These are phyloP conservation scores for Exutisphaerella laricina DNA, from an alignment of 2,329 filamentous ascomycete genomes.

Conservation along the genomic window DNA sequence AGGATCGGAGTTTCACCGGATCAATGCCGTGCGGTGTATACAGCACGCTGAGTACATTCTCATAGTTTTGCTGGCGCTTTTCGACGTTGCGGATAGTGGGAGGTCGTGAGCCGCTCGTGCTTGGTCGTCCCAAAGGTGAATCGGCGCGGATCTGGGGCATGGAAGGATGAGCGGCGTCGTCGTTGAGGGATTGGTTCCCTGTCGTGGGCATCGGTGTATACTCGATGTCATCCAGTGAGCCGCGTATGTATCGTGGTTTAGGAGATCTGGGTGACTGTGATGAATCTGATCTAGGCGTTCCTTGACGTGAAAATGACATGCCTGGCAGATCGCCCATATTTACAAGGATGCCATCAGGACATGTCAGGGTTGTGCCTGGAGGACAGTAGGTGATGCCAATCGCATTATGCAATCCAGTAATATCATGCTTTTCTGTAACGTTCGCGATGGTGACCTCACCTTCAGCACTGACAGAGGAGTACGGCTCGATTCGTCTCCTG, in stretches of 20 bases:
- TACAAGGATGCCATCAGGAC: constrained; percentile 32
- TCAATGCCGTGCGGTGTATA: constrained; percentile 61
- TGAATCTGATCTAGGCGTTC: neutral
- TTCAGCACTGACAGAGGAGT: constrained; percentile 47
- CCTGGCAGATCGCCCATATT: constrained; percentile 33
- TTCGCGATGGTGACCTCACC: constrained; percentile 69
- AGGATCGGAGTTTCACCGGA: constrained; percentile 50
- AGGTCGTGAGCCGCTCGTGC: constrained; percentile 5
- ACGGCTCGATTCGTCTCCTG: constrained; percentile 51
- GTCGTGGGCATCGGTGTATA: neutral
- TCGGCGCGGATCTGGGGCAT: constrained; percentile 5
- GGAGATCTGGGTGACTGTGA: constrained; percentile 7
- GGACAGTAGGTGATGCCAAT: constrained; percentile 68
- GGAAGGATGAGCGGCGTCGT: constrained; percentile 6
- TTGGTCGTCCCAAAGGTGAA: constrained; percentile 5
- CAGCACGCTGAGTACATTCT: constrained; percentile 52
- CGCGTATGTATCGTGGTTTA: constrained; percentile 1
- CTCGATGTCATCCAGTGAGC: constrained; percentile 1
- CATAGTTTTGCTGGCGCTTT: constrained; percentile 14
- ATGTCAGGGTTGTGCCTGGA: constrained; percentile 41
- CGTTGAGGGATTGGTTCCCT: neutral
- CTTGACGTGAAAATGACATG: constrained; percentile 23
- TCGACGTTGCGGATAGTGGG: neutral
- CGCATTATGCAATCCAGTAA: constrained; percentile 58
- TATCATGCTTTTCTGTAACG: constrained; percentile 56